These are phyloP conservation scores for Gymnopilus dilepis DNA, from an alignment of 768 basidiomycete genomes.

Conservation along the genomic window DNA sequence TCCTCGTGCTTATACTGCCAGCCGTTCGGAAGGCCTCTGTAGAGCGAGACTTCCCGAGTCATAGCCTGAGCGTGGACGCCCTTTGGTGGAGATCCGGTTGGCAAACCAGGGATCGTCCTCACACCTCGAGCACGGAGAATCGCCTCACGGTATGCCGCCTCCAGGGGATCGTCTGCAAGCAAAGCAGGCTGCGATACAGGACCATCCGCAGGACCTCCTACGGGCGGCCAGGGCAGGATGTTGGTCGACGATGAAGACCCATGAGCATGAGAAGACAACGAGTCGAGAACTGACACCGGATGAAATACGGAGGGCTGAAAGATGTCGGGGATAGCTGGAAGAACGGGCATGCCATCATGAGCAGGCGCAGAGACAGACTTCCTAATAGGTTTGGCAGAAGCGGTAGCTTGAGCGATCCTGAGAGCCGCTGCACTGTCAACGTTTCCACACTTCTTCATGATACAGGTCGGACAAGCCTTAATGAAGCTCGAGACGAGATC, in stretches of 20 bases:
- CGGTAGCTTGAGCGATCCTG: conserved; percentile 18
- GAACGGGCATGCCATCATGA: neutral
- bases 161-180: conserved; percentile 26
- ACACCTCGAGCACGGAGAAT: conserved; percentile 23
- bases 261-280: neutral
- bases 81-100: conserved; percentile 9
- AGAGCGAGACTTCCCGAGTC: conserved; percentile 53
- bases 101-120: conserved; percentile 16
- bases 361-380: conserved; percentile 10
- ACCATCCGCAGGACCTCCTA: conserved; percentile 2
- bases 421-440: conserved; percentile 25
- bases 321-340: neutral
- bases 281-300: neutral
- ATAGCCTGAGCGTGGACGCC: conserved; percentile 36
- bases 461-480: conserved; percentile 80
- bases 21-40: conserved; percentile 51
- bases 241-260: neutral
- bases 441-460: conserved; percentile 47
- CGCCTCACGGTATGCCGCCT: conserved; percentile 29
- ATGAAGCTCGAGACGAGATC: conserved; percentile 82
- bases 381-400: conserved; percentile 16
- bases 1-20: conserved; percentile 48
- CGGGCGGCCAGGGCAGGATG: conserved; percentile 18
- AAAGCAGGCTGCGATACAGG: conserved; percentile 10
- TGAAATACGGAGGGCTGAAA: neutral